A percentile compares a stretch with the other conserved stretches of the same genome.
phyloP scores from a whole-genome alignment of 1,284 basidiomycete species.

The Ustilago cynodontis region DNA sequence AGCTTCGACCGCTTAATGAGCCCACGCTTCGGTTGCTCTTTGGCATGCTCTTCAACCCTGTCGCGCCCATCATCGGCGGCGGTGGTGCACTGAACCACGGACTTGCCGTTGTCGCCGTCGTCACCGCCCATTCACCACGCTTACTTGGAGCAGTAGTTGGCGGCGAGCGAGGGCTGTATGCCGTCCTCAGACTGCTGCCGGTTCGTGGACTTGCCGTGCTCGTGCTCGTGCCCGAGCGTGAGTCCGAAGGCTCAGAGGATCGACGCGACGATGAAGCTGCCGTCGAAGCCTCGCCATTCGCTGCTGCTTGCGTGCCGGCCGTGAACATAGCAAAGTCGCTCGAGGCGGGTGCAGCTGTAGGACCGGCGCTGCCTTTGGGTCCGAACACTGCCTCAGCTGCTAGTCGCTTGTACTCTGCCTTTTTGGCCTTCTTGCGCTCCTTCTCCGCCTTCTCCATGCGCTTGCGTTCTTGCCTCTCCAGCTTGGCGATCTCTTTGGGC shows the following conservation, averaged over 20 bases:
- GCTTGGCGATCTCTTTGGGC: slow-evolving; percentile 44
- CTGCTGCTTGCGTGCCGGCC: slow-evolving; percentile 13
- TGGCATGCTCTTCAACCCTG: slow-evolving; percentile 20
- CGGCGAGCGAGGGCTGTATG: slow-evolving; percentile 32
- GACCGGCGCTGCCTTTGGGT: slow-evolving; percentile 45
- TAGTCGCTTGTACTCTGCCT: slow-evolving; percentile 48
- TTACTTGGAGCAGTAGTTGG: slow-evolving; percentile 22
- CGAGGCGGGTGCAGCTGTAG: slow-evolving; percentile 18
- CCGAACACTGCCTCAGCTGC: slow-evolving; percentile 53
- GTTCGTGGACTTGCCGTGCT: slow-evolving; percentile 50
- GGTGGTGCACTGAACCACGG: slow-evolving; percentile 54
- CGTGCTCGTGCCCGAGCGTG: slow-evolving; percentile 42
- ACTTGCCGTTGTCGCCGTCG: slow-evolving; percentile 40
- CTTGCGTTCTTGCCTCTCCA: slow-evolving; percentile 47
- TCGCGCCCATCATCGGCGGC: slow-evolving; percentile 33
- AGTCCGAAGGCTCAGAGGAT: slow-evolving; percentile 30
- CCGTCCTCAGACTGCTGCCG: slow-evolving; percentile 34
- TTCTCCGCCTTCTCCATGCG: slow-evolving; percentile 47
- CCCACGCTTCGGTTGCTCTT: slow-evolving; percentile 34
- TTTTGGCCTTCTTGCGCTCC: slow-evolving; percentile 48
- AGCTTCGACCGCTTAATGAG: slow-evolving; percentile 39
- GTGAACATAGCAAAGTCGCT: slow-evolving; percentile 48
- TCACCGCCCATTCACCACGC: slow-evolving; percentile 47
- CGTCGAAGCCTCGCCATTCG: background rate
- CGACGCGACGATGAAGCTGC: slow-evolving; percentile 15